Evolutionary conservation across 163 green algal species (phyloP), one percentile per base, ranked within the genome.

Genomic region (Trebouxia gelatinosa): DNA sequence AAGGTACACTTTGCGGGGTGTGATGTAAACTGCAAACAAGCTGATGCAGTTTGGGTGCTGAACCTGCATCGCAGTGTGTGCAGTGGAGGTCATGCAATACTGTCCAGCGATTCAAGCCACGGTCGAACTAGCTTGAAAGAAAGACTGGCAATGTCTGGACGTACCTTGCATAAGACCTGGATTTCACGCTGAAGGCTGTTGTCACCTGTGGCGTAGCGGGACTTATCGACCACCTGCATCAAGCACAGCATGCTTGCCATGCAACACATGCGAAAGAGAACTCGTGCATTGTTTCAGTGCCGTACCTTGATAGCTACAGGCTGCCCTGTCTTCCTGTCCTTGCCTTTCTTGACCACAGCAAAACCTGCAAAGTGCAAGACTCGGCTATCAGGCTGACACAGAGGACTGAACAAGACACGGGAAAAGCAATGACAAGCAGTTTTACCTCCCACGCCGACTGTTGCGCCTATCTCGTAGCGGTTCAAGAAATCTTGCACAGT

Each of bases 11-110:
- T 93, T 92, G 38, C 86, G 82, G 2, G 84, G 85, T 0, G 90
- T 94, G 23, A 94, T 89, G 79, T 90, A 95, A 13, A 94, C 89
- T 29, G 89, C 88, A 78, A 87, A 90, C 26, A 95, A 78, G 77
- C 88, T 87, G 70, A 95, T 95, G 80, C 91, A 95, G 82, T 95
- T 93, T 5, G 85, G 84, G 78, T 94, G 90, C 66, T 91, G 84
- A 1, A 94, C 89, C 88, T 93, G 85, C 48, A 67, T 16, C 48
- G 26, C n/a, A n/a, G n/a, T n/a, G n/a, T n/a, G n/a, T n/a, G n/a
- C n/a, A n/a, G n/a, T n/a, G n/a, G n/a, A n/a, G n/a, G n/a, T n/a
- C n/a, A n/a, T n/a, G n/a, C n/a, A n/a, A n/a, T n/a, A n/a, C n/a
- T n/a, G n/a, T n/a, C n/a, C n/a, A n/a, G n/a, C n/a, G n/a, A n/a